Base-by-base conservation (phyloP, 257 asterid species). In the Agastache rugosa region DNA sequence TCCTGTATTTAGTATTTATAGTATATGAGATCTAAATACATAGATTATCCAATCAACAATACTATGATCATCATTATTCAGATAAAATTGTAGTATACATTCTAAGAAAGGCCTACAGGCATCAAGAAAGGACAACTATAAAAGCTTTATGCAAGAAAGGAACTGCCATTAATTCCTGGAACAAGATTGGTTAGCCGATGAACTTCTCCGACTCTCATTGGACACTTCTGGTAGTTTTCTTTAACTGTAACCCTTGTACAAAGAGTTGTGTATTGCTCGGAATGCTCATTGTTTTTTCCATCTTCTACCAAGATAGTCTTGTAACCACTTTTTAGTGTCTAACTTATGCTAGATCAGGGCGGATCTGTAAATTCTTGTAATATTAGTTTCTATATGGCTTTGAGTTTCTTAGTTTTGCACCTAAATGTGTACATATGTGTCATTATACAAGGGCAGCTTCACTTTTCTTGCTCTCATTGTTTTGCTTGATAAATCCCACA, bases 401-500 rank as follows among this genome's bases (percentile, higher is more conserved):
- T 8, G 8, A 66, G 3, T 15, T 44, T 44, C 67, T 54, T 45
- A 56, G 16, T 54, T 69, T n/a, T 73, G 70, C 63, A 41, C 67
- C 63, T 41, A 53, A 61, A 35, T 56, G 41, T 23, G 41, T 47
- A 73, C 63, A 48, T 15, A 53, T 39, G 47, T 19, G 31, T 19
- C 16, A 53, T 74, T 66, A 93, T 67, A 90, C 92, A 48, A 90
- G 89, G 73, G 78, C 92, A 54, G 81, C 83, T 69, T 85, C 96
- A 2, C 54, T 83, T 17, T 50, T 79, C 80, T 83, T 71, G 74
- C 66, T 77, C 76, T 61, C 68, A 5, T 47, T 71, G 8, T 59
- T 83, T 27, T 81, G 78, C 62, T 73, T 80, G 82, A 88, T 71
- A 71, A 93, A 85, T 64, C 97, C 89, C 25, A 93, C 93, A 74